Evolutionary conservation across 208 protist species (phyloP), one percentile per base, ranked within the genome.

Genomic region (Leishmania turanica): DNA sequence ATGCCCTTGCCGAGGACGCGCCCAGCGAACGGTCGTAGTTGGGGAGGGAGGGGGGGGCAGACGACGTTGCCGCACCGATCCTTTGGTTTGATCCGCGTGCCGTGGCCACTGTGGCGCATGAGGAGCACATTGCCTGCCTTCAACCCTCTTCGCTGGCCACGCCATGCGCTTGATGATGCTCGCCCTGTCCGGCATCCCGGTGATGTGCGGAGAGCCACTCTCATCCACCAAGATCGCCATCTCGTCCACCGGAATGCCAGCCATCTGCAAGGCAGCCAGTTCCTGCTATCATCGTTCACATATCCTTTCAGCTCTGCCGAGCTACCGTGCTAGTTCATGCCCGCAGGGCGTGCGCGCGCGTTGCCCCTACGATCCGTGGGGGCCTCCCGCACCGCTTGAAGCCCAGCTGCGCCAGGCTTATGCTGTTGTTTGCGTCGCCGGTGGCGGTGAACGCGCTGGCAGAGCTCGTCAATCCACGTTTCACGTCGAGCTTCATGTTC

Each of bases 21-120:
- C 24, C 54, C 54, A 60, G 42, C 42, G 42, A 45, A 7, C 42
- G 4, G 42, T 45, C 42, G 42, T 45, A 45, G 42, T 45, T 45
- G 54, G 6, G 5, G 17, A 27, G 54, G 21, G 6, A 21, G 15
- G 15, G 24, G 54, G 6, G 94, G 91, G 70, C 87, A 87, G 79
- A 97, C 84, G 27, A 89, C 89, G 80, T 97, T 92, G 78, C 96
- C 93, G 80, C 96, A 94, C 45, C 4, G 65, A 76, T 93, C 92
- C 6, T 78, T 75, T 45, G 93, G 79, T 72, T 86, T 84, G 45
- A 88, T 89, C 79, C 94, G 90, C 40, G 84, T 82, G 49, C 94
- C 94, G 84, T 98, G 96, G 21, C 94, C 94, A 58, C 89, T 91
- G 87, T 94, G 96, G 83, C 94, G 87, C 80, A 96, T 72, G 82